Percentiles rank a stretch among this genome's conserved stretches.
phyloP scores from a whole-genome alignment of 2,329 filamentous ascomycete genomes.

The Endothia cerciana region DNA sequence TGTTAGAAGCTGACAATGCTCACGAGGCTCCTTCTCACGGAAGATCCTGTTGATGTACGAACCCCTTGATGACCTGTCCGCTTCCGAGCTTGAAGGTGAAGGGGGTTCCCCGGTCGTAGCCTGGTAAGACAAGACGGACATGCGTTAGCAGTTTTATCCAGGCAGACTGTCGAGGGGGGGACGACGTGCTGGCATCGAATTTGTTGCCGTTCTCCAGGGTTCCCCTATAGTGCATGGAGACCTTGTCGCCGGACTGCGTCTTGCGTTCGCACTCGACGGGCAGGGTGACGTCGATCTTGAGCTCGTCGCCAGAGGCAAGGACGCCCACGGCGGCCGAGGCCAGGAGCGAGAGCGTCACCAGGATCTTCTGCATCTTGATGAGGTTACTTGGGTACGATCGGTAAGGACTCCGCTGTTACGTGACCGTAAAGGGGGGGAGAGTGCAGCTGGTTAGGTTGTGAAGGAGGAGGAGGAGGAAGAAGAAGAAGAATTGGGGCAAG shows the following conservation, averaged over 20 bases:
- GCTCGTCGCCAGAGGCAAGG: conserved; percentile 60
- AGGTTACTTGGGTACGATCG: not conserved
- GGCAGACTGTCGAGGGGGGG: not conserved
- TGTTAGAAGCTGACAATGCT: conserved; percentile 26
- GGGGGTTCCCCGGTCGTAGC: conserved; percentile 76
- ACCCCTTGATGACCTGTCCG: conserved; percentile 89
- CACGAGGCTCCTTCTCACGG: not conserved
- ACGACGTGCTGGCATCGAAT: conserved; percentile 74
- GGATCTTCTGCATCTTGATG: conserved; percentile 52
- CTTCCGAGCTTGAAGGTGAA: conserved; percentile 79
- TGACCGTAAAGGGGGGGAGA: not conserved
- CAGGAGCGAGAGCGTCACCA: conserved; percentile 54
- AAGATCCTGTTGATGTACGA: conserved; percentile 39
- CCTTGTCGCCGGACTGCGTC: conserved; percentile 73
- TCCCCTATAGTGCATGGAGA: conserved; percentile 88
- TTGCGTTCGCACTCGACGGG: conserved; percentile 80
- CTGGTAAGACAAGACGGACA: conserved; percentile 40
- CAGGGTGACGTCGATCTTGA: conserved; percentile 78
- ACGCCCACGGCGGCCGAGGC: conserved; percentile 55
- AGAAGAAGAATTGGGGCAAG: not conserved
- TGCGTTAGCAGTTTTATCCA: conserved; percentile 11
- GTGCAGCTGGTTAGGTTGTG: not conserved
- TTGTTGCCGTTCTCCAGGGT: conserved; percentile 75
- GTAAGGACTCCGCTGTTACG: not conserved
- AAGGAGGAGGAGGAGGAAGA: too few species aligned